Evolutionary conservation across 495 filamentous ascomycete genomes (phyloP), one percentile per base, ranked within the genome.

Genomic region (Aspergillus nidulans): DNA sequence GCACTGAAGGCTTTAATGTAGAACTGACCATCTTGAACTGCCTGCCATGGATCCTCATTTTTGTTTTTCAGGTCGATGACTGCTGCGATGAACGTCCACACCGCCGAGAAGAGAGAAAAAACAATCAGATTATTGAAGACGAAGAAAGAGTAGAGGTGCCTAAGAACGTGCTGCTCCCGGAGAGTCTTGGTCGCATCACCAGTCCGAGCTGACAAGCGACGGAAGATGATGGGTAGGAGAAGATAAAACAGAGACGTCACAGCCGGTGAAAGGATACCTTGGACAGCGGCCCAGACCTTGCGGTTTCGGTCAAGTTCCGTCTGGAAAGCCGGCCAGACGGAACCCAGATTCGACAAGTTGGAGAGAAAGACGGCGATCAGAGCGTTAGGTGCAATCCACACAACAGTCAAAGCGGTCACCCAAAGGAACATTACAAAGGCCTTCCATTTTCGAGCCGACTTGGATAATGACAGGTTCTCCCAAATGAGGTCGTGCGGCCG

Each of bases 111-210:
- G 16, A 96, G 71, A 18, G 91, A 95, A 73, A 97, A 97, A 54
- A 97, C 85, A 61, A 97, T 70, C 43, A 97, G 73, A 66, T 97
- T 97, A 77, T 99, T 99, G 80, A 99, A 89, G 43, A 97, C 83
- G 73, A 97, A 97, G 72, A 99, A 99, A 13, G 90, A 78, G 68
- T 96, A 99, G 2, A 99, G 79, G 65, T 95, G 94, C 48, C 83
- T 82, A 24, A 91, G 81, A 58, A 98, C 94, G 67, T 97, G 91
- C n/a, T 90, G 81, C 61, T 98, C 94, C 30, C 94, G 83, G 18
- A 89, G 88, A 3, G 91, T 95, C 67, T 97, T 97, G 36, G 89
- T 95, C 55, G 84, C 77, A 67, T 97, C 92, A 55, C 94, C 95
- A 19, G 85, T 86, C 55, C 77, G 77, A 40, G 90, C 85, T 1